These are phyloP conservation scores for Zygotorulaspora chibaensis DNA, from an alignment of 805 yeast species.

Conservation along the genomic window DNA sequence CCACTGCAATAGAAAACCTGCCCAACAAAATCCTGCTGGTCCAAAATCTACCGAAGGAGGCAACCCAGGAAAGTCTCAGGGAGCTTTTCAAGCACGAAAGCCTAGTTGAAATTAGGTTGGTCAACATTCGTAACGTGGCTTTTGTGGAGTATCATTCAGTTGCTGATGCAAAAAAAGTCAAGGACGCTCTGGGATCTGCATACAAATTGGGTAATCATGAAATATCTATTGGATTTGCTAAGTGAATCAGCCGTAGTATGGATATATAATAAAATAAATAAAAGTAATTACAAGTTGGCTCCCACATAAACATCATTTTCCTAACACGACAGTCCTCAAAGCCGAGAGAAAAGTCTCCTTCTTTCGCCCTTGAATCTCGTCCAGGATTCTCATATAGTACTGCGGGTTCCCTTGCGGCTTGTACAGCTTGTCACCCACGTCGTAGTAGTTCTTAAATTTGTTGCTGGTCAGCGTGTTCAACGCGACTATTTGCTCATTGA, in stretches of 20 bases:
- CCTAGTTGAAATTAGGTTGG: slow-evolving; percentile 60
- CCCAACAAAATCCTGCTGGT: slow-evolving; percentile 68
- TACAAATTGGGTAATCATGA: slow-evolving; percentile 14
- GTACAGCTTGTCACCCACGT: slow-evolving; percentile 59
- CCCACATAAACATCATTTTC: slow-evolving; percentile 41
- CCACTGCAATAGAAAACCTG: slow-evolving; percentile 38
- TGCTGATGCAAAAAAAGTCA: slow-evolving; percentile 39
- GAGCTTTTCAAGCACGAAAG: slow-evolving; percentile 53
- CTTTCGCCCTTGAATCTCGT: slow-evolving; percentile 66
- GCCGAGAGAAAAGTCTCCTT: slow-evolving; percentile 65
- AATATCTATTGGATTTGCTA: slow-evolving; percentile 32
- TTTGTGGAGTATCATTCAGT: slow-evolving; percentile 73
- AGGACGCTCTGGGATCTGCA: slow-evolving; percentile 15
- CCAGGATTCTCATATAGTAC: slow-evolving; percentile 66
- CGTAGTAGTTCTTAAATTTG: slow-evolving; percentile 60
- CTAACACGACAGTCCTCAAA: slow-evolving; percentile 69
- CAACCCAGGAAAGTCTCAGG: slow-evolving; percentile 40
- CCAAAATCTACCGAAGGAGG: slow-evolving; percentile 53
- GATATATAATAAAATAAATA: slow-evolving; percentile 1
- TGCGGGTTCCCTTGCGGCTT: slow-evolving; percentile 82
- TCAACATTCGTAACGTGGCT: slow-evolving; percentile 65
- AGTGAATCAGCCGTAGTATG: slow-evolving; percentile 4
- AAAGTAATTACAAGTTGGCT: slow-evolving; percentile 9
- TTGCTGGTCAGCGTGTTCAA: slow-evolving; percentile 53
- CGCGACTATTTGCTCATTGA: slow-evolving; percentile 53